Percentiles rank a stretch among this genome's conserved stretches.
phyloP scores from a whole-genome alignment of 1,284 basidiomycete species.

The Sanghuangporus sanghuang region DNA sequence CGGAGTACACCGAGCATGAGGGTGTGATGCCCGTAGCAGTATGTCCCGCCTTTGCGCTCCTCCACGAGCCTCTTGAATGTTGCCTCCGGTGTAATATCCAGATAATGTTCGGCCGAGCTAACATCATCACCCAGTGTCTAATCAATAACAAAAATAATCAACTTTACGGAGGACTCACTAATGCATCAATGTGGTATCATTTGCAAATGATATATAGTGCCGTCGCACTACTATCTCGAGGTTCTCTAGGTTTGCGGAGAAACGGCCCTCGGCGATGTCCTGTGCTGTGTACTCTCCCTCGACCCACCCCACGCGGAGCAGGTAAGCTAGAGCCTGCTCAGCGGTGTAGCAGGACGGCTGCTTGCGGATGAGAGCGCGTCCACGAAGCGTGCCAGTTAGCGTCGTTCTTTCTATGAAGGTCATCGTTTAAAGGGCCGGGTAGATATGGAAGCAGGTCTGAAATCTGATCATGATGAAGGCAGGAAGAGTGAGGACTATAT shows the following conservation, averaged over 20 bases:
- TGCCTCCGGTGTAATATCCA: constrained; percentile 17
- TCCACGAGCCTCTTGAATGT: constrained; percentile 19
- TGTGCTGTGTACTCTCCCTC: not conserved
- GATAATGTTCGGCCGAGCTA: constrained; percentile 16
- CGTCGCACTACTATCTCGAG: constrained; percentile 13
- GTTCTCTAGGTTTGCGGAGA: constrained; percentile 14
- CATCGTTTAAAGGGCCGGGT: not conserved
- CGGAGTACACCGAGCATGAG: constrained; percentile 20
- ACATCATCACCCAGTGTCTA: not conserved
- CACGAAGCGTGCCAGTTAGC: constrained; percentile 1
- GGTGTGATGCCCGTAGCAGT: constrained; percentile 20
- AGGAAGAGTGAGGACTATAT: not conserved
- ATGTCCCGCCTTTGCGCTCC: constrained; percentile 13
- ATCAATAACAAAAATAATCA: not conserved
- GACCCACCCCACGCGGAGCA: constrained; percentile 5
- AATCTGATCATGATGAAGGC: not conserved
- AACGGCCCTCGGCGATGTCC: constrained; percentile 5
- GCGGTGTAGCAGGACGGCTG: constrained; percentile 8
- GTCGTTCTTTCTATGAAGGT: not conserved
- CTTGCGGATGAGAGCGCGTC: constrained; percentile 10
- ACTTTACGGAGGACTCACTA: constrained; percentile 15
- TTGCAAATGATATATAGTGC: constrained; percentile 18
- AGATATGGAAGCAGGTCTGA: not conserved
- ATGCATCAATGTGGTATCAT: constrained; percentile 20
- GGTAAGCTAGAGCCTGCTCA: constrained; percentile 8